Evolutionary conservation across 164 flowering plant genomes (phyloP).

Genomic region (Dillenia suffruticosa): DNA sequence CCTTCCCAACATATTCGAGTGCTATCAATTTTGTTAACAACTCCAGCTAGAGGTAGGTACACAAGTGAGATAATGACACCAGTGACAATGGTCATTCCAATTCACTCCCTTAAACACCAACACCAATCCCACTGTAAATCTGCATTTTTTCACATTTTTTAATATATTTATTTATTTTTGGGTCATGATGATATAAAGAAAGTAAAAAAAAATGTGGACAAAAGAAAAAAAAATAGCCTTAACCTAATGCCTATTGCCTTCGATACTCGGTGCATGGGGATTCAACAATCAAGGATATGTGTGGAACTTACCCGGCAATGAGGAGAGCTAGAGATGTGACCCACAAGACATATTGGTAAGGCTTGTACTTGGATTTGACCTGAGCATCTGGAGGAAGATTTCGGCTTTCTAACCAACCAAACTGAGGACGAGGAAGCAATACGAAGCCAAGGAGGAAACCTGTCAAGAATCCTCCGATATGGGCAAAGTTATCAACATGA

Average conservation of each 20-base stretch:
- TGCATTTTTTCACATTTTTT: slow-evolving; percentile 22
- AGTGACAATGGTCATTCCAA: slow-evolving; percentile 62
- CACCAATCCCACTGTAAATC: slow-evolving; percentile 55
- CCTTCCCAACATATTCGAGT: too few relatives aligned
- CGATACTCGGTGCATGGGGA: too few relatives aligned
- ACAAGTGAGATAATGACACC: slow-evolving; percentile 82
- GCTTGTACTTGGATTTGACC: slow-evolving; percentile 56
- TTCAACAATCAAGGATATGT: not conserved
- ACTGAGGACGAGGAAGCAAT: slow-evolving; percentile 71
- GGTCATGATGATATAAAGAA: too few relatives aligned
- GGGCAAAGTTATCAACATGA: slow-evolving; percentile 77
- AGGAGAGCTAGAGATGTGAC: slow-evolving; percentile 46
- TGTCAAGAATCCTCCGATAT: slow-evolving; percentile 77
- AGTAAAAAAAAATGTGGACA: not conserved
- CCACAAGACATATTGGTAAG: slow-evolving; percentile 61
- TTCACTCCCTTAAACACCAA: slow-evolving; percentile 74
- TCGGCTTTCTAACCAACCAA: slow-evolving; percentile 63
- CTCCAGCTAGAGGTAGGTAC: slow-evolving; percentile 76
- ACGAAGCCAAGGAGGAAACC: slow-evolving; percentile 81
- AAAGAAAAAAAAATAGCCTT: too few relatives aligned
- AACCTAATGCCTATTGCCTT: not conserved
- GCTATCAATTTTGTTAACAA: not conserved
- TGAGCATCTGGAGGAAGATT: slow-evolving; percentile 37
- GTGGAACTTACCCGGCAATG: slow-evolving; percentile 52
- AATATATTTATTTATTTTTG: too few relatives aligned